Evolutionary conservation across 352 stramenopile species (phyloP), one percentile per base, ranked within the genome.

Genomic region (Aphanomyces stellatus): DNA sequence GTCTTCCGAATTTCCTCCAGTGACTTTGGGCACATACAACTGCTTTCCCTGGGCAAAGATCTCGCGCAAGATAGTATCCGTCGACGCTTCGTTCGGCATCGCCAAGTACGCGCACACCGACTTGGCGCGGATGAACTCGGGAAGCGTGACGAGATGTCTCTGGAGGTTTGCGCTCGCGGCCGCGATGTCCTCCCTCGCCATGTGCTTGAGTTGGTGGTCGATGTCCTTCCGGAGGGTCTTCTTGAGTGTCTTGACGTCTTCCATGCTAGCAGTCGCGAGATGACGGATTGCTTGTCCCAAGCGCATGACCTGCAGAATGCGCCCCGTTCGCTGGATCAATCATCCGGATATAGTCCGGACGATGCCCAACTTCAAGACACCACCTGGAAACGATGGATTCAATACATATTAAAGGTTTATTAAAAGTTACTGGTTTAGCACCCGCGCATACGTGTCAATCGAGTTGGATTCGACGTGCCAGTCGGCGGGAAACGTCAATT

Each of bases 1-100:
- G 69, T 95, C 84, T 25, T 88, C 78, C 13, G 88, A 78, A 22
- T 62, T 73, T 19, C 53, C 69, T 13, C 82, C 79, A 11, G 66
- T 85, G 63, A 96, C 90, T 74, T 96, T 96, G n/a, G 88, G 88
- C 43, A 96, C 87, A 51, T 90, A 95, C 8, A 96, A 81, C 53
- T 81, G 85, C 72, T 92, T 95, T 6, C 75, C 59, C 0, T 72
- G 65, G 6, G 64, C 76, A 51, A 96, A 92, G 4, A 84, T 75
- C 3, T 72, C 68, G 40, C 72, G 60, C 48, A 95, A 51, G 37
- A 95, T 71, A 24, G 59, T 51, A 2, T 34, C 40, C 6, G 88
- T 96, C 8, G 72, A 68, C 24, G 83, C 86, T 71, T 96, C 88
- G 53, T 78, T 81, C 51, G 84, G 80, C 87, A 96, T 95, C 57